phyloP scores from a whole-genome alignment of 352 stramenopile genomes.

The Peronosclerospora sorghi region DNA sequence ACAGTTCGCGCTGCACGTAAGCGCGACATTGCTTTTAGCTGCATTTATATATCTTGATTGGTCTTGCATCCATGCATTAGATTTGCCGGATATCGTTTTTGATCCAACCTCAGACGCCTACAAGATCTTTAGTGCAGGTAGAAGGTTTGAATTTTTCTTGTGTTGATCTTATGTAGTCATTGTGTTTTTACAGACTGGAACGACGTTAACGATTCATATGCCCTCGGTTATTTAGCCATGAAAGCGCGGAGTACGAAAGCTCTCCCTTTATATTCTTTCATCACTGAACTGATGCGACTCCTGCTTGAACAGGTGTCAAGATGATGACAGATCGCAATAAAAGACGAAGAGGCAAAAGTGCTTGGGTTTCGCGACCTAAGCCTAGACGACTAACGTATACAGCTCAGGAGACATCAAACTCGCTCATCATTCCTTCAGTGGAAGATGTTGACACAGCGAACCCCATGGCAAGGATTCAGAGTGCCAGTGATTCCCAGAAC shows the following conservation, averaged over 20 bases:
- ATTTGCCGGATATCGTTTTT: slow-evolving; percentile 43
- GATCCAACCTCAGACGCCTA: slow-evolving; percentile 40
- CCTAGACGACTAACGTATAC: slow-evolving; percentile 6
- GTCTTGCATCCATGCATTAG: slow-evolving; percentile 12
- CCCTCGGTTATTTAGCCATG: slow-evolving; percentile 35
- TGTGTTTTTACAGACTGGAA: slow-evolving; percentile 31
- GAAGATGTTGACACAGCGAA: slow-evolving; percentile 2
- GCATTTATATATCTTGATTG: neutral
- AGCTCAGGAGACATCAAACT: slow-evolving; percentile 1
- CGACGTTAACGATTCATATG: slow-evolving; percentile 42
- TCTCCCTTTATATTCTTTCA: neutral
- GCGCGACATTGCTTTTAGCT: slow-evolving; percentile 4
- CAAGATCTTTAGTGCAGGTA: slow-evolving; percentile 63
- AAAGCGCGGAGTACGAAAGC: slow-evolving; percentile 27
- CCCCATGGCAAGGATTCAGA: neutral
- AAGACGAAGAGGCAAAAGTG: slow-evolving; percentile 15
- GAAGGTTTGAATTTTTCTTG: neutral
- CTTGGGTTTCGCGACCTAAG: slow-evolving; percentile 11
- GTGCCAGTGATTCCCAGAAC: neutral
- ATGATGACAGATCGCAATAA: slow-evolving; percentile 11
- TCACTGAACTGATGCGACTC: slow-evolving; percentile 1
- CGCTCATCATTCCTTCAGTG: neutral
- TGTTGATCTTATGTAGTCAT: neutral
- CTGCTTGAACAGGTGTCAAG: slow-evolving; percentile 7
- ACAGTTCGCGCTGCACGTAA: slow-evolving; percentile 36